Evolutionary conservation across 2,329 filamentous ascomycete genomes (phyloP).

Genomic region (Talaromyces sp.): DNA sequence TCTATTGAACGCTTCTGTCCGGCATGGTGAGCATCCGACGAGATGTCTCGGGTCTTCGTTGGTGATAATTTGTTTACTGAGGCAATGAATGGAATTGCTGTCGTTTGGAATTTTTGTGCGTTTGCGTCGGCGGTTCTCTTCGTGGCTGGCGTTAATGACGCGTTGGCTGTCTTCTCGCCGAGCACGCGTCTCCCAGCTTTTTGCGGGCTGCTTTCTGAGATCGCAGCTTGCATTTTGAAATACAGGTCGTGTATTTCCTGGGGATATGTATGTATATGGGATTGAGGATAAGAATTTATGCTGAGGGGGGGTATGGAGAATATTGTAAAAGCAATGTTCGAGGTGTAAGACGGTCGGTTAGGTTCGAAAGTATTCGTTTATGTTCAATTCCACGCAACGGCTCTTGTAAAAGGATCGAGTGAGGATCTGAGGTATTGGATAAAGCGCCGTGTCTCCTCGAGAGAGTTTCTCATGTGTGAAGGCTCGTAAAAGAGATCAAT

Average conservation of each 20-base stretch:
- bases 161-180: constrained; percentile 42
- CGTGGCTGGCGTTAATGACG: constrained; percentile 35
- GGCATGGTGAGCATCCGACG: constrained; percentile 30
- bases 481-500: not conserved
- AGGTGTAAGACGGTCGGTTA: not conserved
- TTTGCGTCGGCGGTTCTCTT: constrained; percentile 20
- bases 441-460: not conserved
- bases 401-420: not conserved
- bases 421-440: not conserved
- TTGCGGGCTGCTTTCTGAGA: constrained; percentile 30
- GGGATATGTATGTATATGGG: not conserved
- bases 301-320: not conserved
- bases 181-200: constrained; percentile 40
- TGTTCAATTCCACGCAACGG: not conserved
- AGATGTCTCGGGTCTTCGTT: constrained; percentile 29
- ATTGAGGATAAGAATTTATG: not conserved
- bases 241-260: not conserved
- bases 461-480: not conserved
- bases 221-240: constrained; percentile 24
- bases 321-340: not conserved
- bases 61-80: constrained; percentile 22
- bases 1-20: constrained; percentile 42
- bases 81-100: constrained; percentile 25
- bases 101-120: constrained; percentile 28
- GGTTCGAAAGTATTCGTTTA: not conserved